Evolutionary conservation across 2,329 filamentous ascomycete genomes (phyloP), one percentile per base, ranked within the genome.

Genomic region (Fusarium tanahbumbuense): DNA sequence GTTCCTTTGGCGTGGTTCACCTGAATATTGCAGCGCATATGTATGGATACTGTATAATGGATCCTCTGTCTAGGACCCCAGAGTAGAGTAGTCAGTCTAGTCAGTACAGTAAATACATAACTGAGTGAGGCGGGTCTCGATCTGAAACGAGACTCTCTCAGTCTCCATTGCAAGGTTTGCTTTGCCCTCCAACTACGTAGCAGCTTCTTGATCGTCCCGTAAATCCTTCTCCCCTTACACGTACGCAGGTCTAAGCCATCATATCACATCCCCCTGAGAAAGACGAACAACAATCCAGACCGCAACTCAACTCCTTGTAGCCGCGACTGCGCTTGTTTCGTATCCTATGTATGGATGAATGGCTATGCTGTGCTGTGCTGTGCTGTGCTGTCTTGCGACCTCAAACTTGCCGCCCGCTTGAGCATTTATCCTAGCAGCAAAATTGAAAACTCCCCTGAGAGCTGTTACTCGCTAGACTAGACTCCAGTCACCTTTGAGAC

Each of bases 261-360:
- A 15, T 13, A 32, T 16, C 30, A 15, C 34, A 11, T 41, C 46
- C 59, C 58, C 61, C 56, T 64, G 52, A 56, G 41, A 53, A 22
- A 15, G 27, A 41, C 11, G 41, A 53, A 27, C 12, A 52, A 41
- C 15, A n/a, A 41, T 27, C 7, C 49, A 52, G 49, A 46, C 47
- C 49, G 48, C 37, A 34, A 42, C 25, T 52, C 20, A 34, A 42
- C n/a, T 52, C 20, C 42, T 45, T 32, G 48, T 55, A 55, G 60
- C 64, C 60, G 64, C 54, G 62, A 67, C 49, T 60, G 68, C 71
- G 71, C 71, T 73, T 73, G 71, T 73, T 72, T 73, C 71, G 58
- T 54, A 44, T 64, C 53, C 22, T n/a, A 23, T 50, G 30, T 37
- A 37, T 37, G 34, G 34, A 37, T 37, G 20, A 47, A 61, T 41